These are phyloP conservation scores for Ilyonectria destructans DNA, from an alignment of 2,329 filamentous ascomycete genomes.

Conservation along the genomic window DNA sequence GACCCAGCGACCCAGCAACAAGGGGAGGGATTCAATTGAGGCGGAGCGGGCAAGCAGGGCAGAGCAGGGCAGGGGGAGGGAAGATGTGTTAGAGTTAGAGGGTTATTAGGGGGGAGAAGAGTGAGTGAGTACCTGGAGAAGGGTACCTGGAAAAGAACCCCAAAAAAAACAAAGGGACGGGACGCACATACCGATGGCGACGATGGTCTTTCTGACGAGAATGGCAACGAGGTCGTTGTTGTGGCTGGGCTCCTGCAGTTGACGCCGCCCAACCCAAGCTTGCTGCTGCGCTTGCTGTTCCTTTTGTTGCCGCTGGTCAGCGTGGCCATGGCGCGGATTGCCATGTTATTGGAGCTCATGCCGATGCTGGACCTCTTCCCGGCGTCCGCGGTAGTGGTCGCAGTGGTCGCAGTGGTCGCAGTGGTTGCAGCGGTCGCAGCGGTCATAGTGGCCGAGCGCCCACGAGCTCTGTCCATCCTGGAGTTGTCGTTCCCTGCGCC, in stretches of 20 bases:
- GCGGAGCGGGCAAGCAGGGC: too few species aligned
- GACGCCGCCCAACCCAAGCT: constrained; percentile 8
- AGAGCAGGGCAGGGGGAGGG: too few species aligned
- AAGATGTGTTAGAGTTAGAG: not conserved
- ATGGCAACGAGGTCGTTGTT: constrained; percentile 4
- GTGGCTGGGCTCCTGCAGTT: constrained; percentile 24
- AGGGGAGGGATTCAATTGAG: too few species aligned
- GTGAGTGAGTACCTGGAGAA: not conserved
- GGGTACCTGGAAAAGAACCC: not conserved
- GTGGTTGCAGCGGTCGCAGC: not conserved
- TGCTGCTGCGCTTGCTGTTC: constrained; percentile 4
- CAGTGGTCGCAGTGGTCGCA: too few species aligned
- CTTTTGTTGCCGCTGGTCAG: constrained; percentile 22
- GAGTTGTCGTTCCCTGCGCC: not conserved
- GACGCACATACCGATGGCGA: constrained; percentile 18
- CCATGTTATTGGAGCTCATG: constrained; percentile 26
- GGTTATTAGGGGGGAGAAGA: not conserved
- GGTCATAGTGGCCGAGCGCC: constrained; percentile 7
- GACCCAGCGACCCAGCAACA: too few species aligned
- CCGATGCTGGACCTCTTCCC: constrained; percentile 18
- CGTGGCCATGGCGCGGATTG: constrained; percentile 21
- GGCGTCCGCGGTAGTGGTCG: not conserved
- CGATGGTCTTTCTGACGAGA: constrained; percentile 1
- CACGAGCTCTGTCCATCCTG: constrained; percentile 2
- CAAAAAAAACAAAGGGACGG: constrained; percentile 1